Evolutionary conservation across 176 grass and related monocot genomes (phyloP).

Genomic region (Avena sativa): DNA sequence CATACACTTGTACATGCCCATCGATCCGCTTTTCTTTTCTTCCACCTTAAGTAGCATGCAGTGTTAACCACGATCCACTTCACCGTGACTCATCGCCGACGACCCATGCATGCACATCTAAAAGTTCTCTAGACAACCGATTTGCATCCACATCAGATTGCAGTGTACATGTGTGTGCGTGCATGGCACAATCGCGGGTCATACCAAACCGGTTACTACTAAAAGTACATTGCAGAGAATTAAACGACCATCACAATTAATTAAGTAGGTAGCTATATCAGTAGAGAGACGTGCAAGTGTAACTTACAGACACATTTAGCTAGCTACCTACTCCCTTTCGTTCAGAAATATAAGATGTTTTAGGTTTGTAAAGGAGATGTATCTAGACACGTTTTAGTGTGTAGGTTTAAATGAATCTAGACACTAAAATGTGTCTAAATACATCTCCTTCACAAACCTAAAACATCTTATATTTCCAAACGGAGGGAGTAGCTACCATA

Average conservation of each 20-base stretch:
- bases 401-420: too few relatives aligned
- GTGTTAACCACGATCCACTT: conserved; percentile 17
- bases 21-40: conserved; percentile 16
- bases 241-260: not conserved
- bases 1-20: not conserved
- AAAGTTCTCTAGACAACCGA: not conserved
- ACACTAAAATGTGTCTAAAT: too few relatives aligned
- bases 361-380: too few relatives aligned
- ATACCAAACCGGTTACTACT: not conserved
- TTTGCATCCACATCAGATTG: not conserved
- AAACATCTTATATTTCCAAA: too few relatives aligned
- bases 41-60: conserved; percentile 29
- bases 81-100: conserved; percentile 27
- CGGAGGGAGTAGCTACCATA: too few relatives aligned
- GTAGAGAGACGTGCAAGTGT: not conserved
- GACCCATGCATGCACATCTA: not conserved
- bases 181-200: not conserved
- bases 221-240: not conserved
- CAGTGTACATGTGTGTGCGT: not conserved
- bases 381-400: too few relatives aligned
- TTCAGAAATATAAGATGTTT: too few relatives aligned
- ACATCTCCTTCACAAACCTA: too few relatives aligned
- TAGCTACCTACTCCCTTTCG: not conserved
- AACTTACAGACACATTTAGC: not conserved
- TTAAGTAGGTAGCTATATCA: not conserved